Percentiles rank a stretch among this genome's conserved stretches.
Conservation (phyloP, 2,329 filamentous ascomycete genomes). For the Colletotrichum musae region DNA sequence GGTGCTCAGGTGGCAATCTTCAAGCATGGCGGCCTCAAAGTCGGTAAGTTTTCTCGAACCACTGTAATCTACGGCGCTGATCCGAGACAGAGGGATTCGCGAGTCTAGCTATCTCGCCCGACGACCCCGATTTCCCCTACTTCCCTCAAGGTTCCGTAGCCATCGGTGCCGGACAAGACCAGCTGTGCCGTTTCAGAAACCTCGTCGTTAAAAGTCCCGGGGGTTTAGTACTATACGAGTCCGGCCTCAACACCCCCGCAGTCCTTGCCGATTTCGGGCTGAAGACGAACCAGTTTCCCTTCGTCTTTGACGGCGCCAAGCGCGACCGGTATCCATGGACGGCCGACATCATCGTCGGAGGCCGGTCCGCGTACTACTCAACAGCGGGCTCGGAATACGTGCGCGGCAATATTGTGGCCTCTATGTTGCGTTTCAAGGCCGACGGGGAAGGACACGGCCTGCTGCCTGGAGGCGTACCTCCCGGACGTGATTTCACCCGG, state of each 20-base stretch:
- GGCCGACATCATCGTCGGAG: conserved; percentile 18
- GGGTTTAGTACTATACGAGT: conserved; percentile 3
- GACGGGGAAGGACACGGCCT: not conserved
- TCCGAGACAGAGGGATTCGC: conserved; percentile 7
- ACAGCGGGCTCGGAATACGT: conserved; percentile 10
- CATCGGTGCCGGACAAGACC: conserved; percentile 13
- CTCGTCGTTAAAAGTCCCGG: conserved; percentile 1
- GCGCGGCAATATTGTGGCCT: conserved; percentile 14
- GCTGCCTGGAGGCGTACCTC: conserved; percentile 13
- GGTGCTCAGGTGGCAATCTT: not conserved
- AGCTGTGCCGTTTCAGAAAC: conserved; percentile 16
- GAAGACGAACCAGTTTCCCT: conserved; percentile 15
- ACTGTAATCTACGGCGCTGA: not conserved
- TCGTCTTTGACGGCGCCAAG: conserved; percentile 17
- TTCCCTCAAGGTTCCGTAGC: conserved; percentile 9
- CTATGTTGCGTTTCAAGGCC: conserved; percentile 10
- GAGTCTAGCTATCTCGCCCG: conserved; percentile 1
- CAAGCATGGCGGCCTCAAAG: conserved; percentile 12
- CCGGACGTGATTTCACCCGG: conserved; percentile 16
- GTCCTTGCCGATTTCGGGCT: not conserved
- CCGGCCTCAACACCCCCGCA: conserved; percentile 3
- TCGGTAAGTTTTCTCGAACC: not conserved
- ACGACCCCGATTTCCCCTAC: conserved; percentile 11
- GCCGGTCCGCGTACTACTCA: conserved; percentile 18
- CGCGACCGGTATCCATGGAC: conserved; percentile 20